phyloP scores from a whole-genome alignment of 805 yeast genomes.

The Ogataea ramenticola region DNA sequence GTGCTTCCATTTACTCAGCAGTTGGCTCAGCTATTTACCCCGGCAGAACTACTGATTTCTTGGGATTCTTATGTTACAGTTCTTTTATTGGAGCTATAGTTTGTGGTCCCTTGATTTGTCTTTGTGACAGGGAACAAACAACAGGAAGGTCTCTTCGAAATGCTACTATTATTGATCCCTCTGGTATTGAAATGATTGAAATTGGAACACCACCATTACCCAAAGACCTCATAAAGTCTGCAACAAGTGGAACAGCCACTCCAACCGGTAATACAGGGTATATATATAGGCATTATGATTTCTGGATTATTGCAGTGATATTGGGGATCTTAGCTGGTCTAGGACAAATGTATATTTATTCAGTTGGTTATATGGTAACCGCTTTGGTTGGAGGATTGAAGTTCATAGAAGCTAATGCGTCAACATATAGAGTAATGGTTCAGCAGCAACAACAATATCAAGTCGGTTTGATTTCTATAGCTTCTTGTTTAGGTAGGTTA shows the following conservation, averaged over 20 bases:
- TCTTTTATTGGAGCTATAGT: conserved; percentile 33
- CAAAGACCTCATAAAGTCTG: no score
- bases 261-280: background rate
- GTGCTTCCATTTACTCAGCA: conserved; percentile 61
- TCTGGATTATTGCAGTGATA: conserved; percentile 43
- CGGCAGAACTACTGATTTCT: conserved; percentile 49
- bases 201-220: background rate
- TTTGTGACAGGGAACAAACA: conserved; percentile 30
- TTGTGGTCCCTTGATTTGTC: conserved; percentile 40
- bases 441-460: conserved; percentile 61
- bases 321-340: conserved; percentile 55
- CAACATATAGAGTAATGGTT: conserved; percentile 17
- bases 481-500: conserved; percentile 62
- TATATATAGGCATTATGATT: conserved; percentile 21
- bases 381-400: conserved; percentile 30
- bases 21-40: conserved; percentile 45
- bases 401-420: conserved; percentile 6
- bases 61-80: conserved; percentile 38
- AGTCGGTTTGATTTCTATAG: conserved; percentile 62
- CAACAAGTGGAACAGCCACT: no score
- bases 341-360: conserved; percentile 70
- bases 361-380: conserved; percentile 63
- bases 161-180: background rate
- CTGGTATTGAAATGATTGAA: conserved; percentile 3
- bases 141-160: background rate